A percentile compares a stretch with the other conserved stretches of the same genome.
phyloP scores from a whole-genome alignment of 257 asterid genomes.

The Plantago major region DNA sequence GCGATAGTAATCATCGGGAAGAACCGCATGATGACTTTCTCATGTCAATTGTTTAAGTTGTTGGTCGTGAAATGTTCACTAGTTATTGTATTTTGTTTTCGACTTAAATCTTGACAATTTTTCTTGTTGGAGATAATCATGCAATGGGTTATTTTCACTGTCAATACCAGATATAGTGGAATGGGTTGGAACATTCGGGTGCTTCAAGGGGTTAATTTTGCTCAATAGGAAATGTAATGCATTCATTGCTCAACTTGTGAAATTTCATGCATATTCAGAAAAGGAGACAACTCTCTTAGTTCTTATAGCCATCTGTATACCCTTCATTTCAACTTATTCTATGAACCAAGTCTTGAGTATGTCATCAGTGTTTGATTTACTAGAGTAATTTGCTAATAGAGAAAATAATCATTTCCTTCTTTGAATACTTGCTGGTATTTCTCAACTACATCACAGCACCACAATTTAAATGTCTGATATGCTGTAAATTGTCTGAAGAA shows the following conservation, averaged over 20 bases:
- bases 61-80: too few species aligned
- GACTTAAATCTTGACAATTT: not conserved
- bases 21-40: too few species aligned
- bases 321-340: not conserved
- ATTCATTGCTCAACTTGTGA: not conserved
- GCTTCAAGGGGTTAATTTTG: not conserved
- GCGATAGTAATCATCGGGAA: too few species aligned
- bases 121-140: not conserved
- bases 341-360: not conserved
- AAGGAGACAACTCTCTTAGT: not conserved
- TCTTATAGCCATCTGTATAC: too few species aligned
- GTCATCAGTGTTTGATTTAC: not conserved
- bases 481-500: not conserved
- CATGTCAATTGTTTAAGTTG: too few species aligned
- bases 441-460: too few species aligned
- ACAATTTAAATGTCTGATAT: too few species aligned
- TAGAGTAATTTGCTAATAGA: not conserved
- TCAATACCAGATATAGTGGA: not conserved
- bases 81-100: not conserved
- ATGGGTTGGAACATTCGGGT: not conserved
- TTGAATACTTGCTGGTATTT: not conserved
- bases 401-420: not conserved
- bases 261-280: not conserved
- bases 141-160: not conserved
- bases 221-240: not conserved